Base-by-base conservation (phyloP, 306 rosid species). In the Coriaria nepalensis region DNA sequence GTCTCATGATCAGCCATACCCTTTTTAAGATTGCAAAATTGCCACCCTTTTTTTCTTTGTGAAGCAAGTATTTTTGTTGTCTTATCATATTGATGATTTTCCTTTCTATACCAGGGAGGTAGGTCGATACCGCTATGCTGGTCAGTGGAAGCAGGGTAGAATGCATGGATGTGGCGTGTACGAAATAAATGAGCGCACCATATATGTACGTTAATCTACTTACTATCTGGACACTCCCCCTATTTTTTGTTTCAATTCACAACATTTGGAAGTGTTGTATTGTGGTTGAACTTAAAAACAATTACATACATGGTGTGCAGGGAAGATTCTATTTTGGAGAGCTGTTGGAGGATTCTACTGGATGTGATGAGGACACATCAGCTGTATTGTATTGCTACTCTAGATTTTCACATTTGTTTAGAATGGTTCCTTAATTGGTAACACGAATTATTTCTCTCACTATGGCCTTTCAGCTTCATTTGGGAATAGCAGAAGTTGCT, bases 251-350 rank as follows among this genome's bases (percentile, higher is more conserved):
- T 55, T 33, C 12, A 33, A 5, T 55, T 12, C 33, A 6, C 37
- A 36, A 15, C 48, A 37, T 36, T 32, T 13, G 36, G 33, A 10
- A 9, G 4, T 11, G 48, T 44, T 11, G 7, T 33, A 14, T 35
- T 47, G 33, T 41, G 32, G 35, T 48, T 47, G 6, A 34, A 42
- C 3, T 54, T 38, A 9, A 55, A 14, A 35, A 43, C 49, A 39
- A 55, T 39, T 55, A 47, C 40, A 34, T 35, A 15, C 13, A 59
- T 43, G 64, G 53, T 36, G 5, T 73, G 69, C 98, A 90, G 95
- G 98, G 98, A 54, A 77, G 94, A 67, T 90, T 90, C 71, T 90
- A 90, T 73, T 90, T 90, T 68, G 98, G 98, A 70, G 82, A 90
- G 67, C 53, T 77, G 35, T 6, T 85, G 73, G 63, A 64, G 45